Evolutionary conservation across 2,329 filamentous ascomycete genomes (phyloP), one percentile per base, ranked within the genome.

Genomic region (Ambrosiella cleistominuta): DNA sequence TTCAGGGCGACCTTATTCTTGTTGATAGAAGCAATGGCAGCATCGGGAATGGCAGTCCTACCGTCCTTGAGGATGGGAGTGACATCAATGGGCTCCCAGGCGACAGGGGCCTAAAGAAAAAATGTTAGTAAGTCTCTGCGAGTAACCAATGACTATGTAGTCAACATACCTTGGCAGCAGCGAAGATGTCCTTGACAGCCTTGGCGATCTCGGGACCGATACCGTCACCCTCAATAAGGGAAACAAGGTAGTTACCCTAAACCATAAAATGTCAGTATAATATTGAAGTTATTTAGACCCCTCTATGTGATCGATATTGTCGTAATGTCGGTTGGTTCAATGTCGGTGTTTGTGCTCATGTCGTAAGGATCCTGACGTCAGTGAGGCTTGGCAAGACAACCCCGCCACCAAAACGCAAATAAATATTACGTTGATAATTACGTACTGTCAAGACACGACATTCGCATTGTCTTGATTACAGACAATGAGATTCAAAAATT

Each of bases 131-230:
- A 52, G 9, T 9, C 12, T 35, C 15, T 40, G 57, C 61, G 62
- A 12, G 9, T 35, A 13, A 27, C 11, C 17, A 7, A 8, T n/a
- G 19, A 6, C 7, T 8, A 37, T 8, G 44, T 13, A 9, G 5
- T 49, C 15, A 39, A 71, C 75, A 62, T 75, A 95, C 91, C 72
- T 94, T 87, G 67, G 93, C 93, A 66, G 93, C 93, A 67, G 83
- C 79, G 76, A 96, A 98, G 74, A 98, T 98, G 72, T 96, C 88
- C 82, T 97, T 98, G 69, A 98, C 90, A 55, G 93, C 94, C 74
- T 95, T 84, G 64, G 93, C 83, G 70, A 98, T 98, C 76, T 98
- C 91, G 63, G 93, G 93, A 62, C 93, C 93, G 71, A 98, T 98
- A 71, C 93, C 93, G 69, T 98, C 94, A 74, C 94, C 93, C 80